Evolutionary conservation across 768 basidiomycete species (phyloP).

Genomic region (Amanita inopinata): DNA sequence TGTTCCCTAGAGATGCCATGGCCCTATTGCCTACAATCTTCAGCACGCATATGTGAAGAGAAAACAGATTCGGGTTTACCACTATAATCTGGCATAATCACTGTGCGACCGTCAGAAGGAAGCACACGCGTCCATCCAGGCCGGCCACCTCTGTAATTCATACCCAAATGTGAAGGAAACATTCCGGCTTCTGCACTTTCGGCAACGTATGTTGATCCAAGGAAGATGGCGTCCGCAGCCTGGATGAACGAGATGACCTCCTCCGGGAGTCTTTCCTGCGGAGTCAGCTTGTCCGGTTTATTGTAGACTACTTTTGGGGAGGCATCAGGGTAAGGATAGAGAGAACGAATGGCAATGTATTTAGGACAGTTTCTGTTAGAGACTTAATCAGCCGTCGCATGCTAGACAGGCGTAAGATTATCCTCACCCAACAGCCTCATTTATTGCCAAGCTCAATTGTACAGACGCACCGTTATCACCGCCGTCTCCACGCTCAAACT

Average conservation of each 20-base stretch:
- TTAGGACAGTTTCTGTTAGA: slow-evolving; percentile 71
- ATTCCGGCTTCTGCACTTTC: slow-evolving; percentile 22
- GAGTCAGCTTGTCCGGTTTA: slow-evolving; percentile 21
- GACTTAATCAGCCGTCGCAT: too few species aligned
- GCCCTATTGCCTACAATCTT: slow-evolving; percentile 41
- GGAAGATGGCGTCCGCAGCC: slow-evolving; percentile 41
- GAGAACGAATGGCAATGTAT: slow-evolving; percentile 50
- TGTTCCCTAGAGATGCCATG: slow-evolving; percentile 56
- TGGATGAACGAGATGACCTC: slow-evolving; percentile 40
- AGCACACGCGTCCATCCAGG: slow-evolving; percentile 52
- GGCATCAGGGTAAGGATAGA: slow-evolving; percentile 32
- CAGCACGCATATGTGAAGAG: too few species aligned
- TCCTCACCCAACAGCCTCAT: slow-evolving; percentile 41
- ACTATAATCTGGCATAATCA: slow-evolving; percentile 52
- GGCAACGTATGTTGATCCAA: slow-evolving; percentile 44
- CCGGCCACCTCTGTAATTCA: slow-evolving; percentile 58
- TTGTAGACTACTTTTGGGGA: slow-evolving; percentile 29
- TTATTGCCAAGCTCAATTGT: not conserved
- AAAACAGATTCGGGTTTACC: slow-evolving; percentile 27
- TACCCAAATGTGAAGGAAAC: slow-evolving; percentile 50
- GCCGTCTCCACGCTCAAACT: slow-evolving; percentile 20
- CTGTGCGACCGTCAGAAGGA: slow-evolving; percentile 41
- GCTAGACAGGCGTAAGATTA: not conserved
- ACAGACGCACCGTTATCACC: slow-evolving; percentile 40
- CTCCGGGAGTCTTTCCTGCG: slow-evolving; percentile 34